Evolutionary conservation across 495 filamentous ascomycete species (phyloP).

Genomic region (Lophiotrema nucula): DNA sequence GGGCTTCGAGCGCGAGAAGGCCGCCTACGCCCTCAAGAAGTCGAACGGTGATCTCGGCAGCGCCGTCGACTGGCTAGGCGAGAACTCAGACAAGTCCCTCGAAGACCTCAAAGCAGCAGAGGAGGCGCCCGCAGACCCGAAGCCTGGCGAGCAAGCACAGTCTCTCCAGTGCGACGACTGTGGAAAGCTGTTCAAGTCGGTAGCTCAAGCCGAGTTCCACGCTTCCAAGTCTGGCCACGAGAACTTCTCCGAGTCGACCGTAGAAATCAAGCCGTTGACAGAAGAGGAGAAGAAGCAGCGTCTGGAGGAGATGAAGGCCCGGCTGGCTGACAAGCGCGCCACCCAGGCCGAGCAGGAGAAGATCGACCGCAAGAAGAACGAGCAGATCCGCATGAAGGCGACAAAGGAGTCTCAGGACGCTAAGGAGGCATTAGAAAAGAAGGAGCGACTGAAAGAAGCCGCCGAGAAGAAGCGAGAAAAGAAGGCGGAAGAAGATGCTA

Average conservation of each 20-base stretch:
- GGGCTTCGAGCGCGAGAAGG: conserved; percentile 84
- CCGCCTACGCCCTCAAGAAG: conserved; percentile 77
- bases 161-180: conserved; percentile 87
- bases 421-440: conserved; percentile 67
- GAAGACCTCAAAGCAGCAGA: conserved; percentile 64
- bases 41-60: conserved; percentile 57
- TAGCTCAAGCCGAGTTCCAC: conserved; percentile 82
- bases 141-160: conserved; percentile 61
- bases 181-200: conserved; percentile 81
- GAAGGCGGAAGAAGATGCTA: conserved; percentile 79
- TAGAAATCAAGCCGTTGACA: conserved; percentile 85
- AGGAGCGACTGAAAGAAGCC: conserved; percentile 87
- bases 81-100: conserved; percentile 77
- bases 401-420: conserved; percentile 43
- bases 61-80: conserved; percentile 90
- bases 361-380: conserved; percentile 83
- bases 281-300: conserved; percentile 84
- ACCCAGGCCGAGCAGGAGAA: conserved; percentile 72
- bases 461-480: conserved; percentile 83
- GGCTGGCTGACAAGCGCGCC: conserved; percentile 70
- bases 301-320: conserved; percentile 70
- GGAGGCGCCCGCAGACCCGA: conserved; percentile 46
- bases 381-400: conserved; percentile 78
- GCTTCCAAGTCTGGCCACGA: conserved; percentile 84
- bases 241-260: conserved; percentile 91